Percentiles rank a stretch among this genome's conserved stretches.
phyloP scores from a whole-genome alignment of 2,329 filamentous ascomycete genomes.

The Pseudogymnoascus sp. region DNA sequence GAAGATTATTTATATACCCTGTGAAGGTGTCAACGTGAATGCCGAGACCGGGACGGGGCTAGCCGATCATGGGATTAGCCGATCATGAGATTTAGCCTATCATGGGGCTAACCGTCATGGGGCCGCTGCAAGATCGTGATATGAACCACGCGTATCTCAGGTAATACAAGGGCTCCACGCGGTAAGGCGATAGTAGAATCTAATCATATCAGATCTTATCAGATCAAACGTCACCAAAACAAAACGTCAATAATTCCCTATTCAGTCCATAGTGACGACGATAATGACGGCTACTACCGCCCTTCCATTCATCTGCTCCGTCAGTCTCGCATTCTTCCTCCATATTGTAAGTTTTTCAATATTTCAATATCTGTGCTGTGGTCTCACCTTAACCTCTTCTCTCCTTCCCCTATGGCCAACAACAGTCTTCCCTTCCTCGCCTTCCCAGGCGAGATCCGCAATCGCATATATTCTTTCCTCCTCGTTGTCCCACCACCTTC shows the following conservation, averaged over 20 bases:
- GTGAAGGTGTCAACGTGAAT: neutral
- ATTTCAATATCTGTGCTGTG: neutral
- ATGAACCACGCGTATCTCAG: neutral
- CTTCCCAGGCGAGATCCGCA: slow-evolving; percentile 52
- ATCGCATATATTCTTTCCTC: slow-evolving; percentile 43
- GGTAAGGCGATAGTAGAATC: neutral
- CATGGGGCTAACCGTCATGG: neutral
- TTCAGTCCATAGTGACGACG: slow-evolving; percentile 4
- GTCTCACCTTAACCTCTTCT: neutral
- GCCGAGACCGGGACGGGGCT: neutral
- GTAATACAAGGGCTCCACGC: neutral
- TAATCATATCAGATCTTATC: neutral
- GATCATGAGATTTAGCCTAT: neutral
- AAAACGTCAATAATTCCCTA: neutral
- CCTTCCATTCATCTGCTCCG: neutral
- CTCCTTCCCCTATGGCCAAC: neutral
- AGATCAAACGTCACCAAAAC: neutral
- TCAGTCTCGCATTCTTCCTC: neutral
- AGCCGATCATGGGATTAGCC: neutral
- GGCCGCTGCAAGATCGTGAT: neutral
- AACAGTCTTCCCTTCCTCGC: slow-evolving; percentile 19
- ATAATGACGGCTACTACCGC: neutral
- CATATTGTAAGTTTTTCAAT: neutral
- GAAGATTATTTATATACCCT: neutral
- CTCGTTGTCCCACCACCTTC: slow-evolving; percentile 22